Conservation (phyloP, 2,329 filamentous ascomycete species). For the Paramyrothecium roridum region DNA sequence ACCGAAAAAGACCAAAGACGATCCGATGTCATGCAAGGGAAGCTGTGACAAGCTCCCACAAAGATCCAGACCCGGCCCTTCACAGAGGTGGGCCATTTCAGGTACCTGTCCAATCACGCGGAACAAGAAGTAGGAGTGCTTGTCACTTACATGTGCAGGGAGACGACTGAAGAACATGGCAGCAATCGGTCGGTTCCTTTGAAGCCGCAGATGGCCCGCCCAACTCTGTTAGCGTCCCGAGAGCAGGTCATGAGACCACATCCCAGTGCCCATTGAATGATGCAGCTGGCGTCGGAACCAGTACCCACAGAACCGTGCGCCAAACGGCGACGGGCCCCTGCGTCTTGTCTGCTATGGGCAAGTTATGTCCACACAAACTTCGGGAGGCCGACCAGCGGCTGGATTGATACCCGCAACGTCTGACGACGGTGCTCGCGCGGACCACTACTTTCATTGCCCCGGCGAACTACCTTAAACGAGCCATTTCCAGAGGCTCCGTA, state of each 20-base stretch:
- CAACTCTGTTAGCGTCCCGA: constrained; percentile 19
- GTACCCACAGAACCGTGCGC: constrained; percentile 7
- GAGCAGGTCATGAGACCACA: constrained; percentile 26
- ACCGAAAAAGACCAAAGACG: too few relatives aligned
- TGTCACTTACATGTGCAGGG: too few relatives aligned
- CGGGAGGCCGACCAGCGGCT: background rate
- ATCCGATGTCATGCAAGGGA: background rate
- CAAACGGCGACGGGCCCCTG: constrained; percentile 1
- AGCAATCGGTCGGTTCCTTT: background rate
- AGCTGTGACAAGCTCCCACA: background rate
- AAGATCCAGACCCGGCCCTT: background rate
- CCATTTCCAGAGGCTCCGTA: background rate
- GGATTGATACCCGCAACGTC: background rate
- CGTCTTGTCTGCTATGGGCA: background rate
- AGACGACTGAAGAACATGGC: too few relatives aligned
- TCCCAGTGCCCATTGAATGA: constrained; percentile 7
- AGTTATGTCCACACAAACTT: background rate
- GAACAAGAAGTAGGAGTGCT: background rate
- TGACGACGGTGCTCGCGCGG: too few relatives aligned
- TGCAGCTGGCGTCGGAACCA: constrained; percentile 5
- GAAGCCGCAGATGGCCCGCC: too few relatives aligned
- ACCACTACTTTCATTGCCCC: background rate
- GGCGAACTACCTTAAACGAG: background rate
- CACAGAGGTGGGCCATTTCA: background rate
- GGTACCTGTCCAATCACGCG: background rate